phyloP scores from a whole-genome alignment of 164 flowering plant species.

The Umbilicus rupestris region DNA sequence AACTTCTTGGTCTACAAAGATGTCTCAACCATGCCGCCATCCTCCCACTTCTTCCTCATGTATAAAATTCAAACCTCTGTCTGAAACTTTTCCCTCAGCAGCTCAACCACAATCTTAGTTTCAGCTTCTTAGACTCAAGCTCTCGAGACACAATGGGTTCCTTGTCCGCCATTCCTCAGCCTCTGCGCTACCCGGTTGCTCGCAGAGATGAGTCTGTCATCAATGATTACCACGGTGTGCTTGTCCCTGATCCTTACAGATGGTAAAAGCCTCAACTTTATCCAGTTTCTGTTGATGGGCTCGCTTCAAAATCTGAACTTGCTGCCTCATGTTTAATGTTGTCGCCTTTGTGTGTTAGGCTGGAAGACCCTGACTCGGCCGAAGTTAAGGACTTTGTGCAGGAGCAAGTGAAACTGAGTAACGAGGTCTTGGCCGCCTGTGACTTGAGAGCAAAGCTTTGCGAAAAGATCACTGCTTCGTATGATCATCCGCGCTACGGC shows the following conservation, averaged over 20 bases:
- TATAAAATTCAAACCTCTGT: background rate
- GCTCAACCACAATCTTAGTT: constrained; percentile 1
- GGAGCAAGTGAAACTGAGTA: constrained; percentile 60
- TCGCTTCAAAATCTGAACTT: background rate
- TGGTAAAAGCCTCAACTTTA: constrained; percentile 34
- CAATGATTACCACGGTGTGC: constrained; percentile 69
- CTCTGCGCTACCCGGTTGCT: constrained; percentile 43
- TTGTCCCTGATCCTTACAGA: constrained; percentile 73
- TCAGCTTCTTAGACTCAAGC: background rate
- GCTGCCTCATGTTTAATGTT: background rate
- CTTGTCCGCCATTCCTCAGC: background rate
- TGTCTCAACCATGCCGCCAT: constrained; percentile 5
- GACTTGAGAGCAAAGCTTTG: constrained; percentile 61
- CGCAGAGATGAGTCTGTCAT: constrained; percentile 72
- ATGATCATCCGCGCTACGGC: constrained; percentile 69
- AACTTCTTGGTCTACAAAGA: constrained; percentile 4
- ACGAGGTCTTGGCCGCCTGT: constrained; percentile 49
- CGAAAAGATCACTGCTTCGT: constrained; percentile 51
- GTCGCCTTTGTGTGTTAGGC: constrained; percentile 29
- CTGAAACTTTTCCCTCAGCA: background rate
- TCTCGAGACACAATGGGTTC: background rate
- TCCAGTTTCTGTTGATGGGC: background rate
- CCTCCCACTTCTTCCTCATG: background rate
- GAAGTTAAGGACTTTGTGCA: constrained; percentile 82
- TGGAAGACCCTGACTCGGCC: constrained; percentile 86